Percentiles rank a stretch among this genome's conserved stretches.
phyloP scores from a whole-genome alignment of 805 yeast species.

The Scheffersomyces ergatensis region DNA sequence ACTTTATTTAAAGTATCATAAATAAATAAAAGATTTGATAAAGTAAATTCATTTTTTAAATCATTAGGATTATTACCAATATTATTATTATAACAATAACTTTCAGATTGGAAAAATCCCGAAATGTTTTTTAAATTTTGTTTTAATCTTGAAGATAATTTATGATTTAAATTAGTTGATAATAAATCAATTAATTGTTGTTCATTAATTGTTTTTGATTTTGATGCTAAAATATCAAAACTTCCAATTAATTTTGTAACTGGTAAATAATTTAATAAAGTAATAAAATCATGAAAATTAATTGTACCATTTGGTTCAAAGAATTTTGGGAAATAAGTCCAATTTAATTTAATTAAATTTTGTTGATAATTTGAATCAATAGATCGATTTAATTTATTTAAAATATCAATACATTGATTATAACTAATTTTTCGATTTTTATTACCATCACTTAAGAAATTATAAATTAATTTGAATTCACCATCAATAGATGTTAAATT shows the following conservation, averaged over 20 bases:
- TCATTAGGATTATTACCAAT: not conserved
- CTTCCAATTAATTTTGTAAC: slow-evolving; percentile 44
- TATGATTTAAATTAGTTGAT: slow-evolving; percentile 38
- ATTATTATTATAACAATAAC: not conserved
- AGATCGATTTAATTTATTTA: slow-evolving; percentile 36
- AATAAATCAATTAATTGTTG: slow-evolving; percentile 33
- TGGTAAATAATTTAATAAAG: slow-evolving; percentile 42
- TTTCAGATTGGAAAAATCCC: slow-evolving; percentile 24
- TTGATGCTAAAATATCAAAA: slow-evolving; percentile 35
- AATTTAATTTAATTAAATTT: slow-evolving; percentile 38
- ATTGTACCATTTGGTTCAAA: slow-evolving; percentile 40
- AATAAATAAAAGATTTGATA: slow-evolving; percentile 37
- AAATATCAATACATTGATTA: slow-evolving; percentile 31
- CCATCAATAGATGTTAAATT: slow-evolving; percentile 34
- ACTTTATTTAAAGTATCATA: slow-evolving; percentile 40
- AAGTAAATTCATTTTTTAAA: slow-evolving; percentile 25
- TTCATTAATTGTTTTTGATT: slow-evolving; percentile 25
- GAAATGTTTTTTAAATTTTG: slow-evolving; percentile 30
- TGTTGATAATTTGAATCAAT: slow-evolving; percentile 42
- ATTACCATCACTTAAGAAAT: slow-evolving; percentile 16
- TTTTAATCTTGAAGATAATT: slow-evolving; percentile 37
- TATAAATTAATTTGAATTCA: slow-evolving; percentile 26
- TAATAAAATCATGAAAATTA: slow-evolving; percentile 36
- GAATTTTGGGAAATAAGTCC: slow-evolving; percentile 40
- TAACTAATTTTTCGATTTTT: slow-evolving; percentile 19